Percentiles rank a stretch among this genome's conserved stretches.
Evolutionary conservation across 208 protist genomes (phyloP).

Genomic region (Naegleria lovaniensis): DNA sequence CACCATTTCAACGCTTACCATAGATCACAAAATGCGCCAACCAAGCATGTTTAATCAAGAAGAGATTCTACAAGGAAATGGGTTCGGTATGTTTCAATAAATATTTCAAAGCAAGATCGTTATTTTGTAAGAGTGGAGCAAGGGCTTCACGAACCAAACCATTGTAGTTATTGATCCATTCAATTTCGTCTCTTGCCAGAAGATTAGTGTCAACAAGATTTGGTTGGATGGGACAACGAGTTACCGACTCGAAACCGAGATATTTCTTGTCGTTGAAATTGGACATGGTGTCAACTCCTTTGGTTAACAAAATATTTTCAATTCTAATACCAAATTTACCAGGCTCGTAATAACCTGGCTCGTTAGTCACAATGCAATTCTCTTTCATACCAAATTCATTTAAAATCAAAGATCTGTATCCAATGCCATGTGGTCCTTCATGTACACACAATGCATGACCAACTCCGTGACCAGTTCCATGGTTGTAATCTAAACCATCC

Average conservation of each 20-base stretch:
- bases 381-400: slow-evolving; percentile 56
- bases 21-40: too few species aligned
- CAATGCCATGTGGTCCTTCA: slow-evolving; percentile 80
- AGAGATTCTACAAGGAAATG: too few species aligned
- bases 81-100: slow-evolving; percentile 6
- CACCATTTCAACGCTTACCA: too few species aligned
- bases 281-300: slow-evolving; percentile 31
- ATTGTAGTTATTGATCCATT: slow-evolving; percentile 52
- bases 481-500: slow-evolving; percentile 83
- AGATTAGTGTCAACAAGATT: slow-evolving; percentile 71
- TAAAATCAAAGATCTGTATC: slow-evolving; percentile 40
- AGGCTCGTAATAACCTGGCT: slow-evolving; percentile 94
- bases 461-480: slow-evolving; percentile 93
- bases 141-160: slow-evolving; percentile 27
- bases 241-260: slow-evolving; percentile 68
- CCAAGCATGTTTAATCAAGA: too few species aligned
- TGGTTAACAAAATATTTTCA: slow-evolving; percentile 42
- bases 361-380: slow-evolving; percentile 70
- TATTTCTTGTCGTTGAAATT: slow-evolving; percentile 53
- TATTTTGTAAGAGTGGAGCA: neutral
- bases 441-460: slow-evolving; percentile 92
- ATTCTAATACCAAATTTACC: slow-evolving; percentile 95
- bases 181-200: slow-evolving; percentile 59
- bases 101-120: slow-evolving; percentile 27
- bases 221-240: slow-evolving; percentile 72